Evolutionary conservation across 2,329 filamentous ascomycete genomes (phyloP).

Genomic region (Eutypa lata): DNA sequence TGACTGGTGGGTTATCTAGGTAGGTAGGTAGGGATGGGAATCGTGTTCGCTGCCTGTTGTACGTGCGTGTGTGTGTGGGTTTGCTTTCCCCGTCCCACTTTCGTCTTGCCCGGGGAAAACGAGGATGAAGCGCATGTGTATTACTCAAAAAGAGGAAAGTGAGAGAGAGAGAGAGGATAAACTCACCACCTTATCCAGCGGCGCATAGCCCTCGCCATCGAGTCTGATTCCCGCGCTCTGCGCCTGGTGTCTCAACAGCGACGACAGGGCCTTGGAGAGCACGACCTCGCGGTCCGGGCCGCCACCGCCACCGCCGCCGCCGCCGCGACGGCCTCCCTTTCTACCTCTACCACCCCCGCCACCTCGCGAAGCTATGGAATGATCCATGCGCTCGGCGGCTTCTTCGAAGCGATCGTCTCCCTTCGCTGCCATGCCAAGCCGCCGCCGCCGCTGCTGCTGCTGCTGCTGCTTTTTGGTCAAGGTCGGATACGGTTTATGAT

Average conservation of each 20-base stretch:
- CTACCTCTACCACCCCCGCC: constrained; percentile 24
- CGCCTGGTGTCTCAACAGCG: constrained; percentile 55
- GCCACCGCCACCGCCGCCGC: constrained; percentile 23
- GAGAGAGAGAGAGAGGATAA: constrained; percentile 3
- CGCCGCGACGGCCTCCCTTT: constrained; percentile 21
- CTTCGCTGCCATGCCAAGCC: not conserved
- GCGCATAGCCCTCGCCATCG: constrained; percentile 58
- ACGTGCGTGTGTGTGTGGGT: too few relatives aligned
- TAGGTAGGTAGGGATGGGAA: too few relatives aligned
- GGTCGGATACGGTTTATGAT: too few relatives aligned
- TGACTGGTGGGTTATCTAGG: not conserved
- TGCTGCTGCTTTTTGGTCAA: too few relatives aligned
- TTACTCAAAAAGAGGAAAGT: too few relatives aligned
- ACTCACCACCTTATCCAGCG: constrained; percentile 58
- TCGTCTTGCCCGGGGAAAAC: too few relatives aligned
- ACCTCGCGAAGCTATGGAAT: constrained; percentile 1
- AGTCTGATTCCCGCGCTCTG: constrained; percentile 53
- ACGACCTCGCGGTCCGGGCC: constrained; percentile 40
- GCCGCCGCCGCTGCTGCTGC: too few relatives aligned
- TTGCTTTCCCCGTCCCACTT: too few relatives aligned
- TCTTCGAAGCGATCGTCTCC: constrained; percentile 7
- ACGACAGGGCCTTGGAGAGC: constrained; percentile 53
- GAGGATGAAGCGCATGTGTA: too few relatives aligned
- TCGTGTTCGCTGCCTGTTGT: too few relatives aligned
- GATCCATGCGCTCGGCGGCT: constrained; percentile 7